A percentile compares a stretch with the other conserved stretches of the same genome.
These are phyloP conservation scores for Panicum hallii DNA, from an alignment of 202 grass and related monocot species.

Conservation along the genomic window DNA sequence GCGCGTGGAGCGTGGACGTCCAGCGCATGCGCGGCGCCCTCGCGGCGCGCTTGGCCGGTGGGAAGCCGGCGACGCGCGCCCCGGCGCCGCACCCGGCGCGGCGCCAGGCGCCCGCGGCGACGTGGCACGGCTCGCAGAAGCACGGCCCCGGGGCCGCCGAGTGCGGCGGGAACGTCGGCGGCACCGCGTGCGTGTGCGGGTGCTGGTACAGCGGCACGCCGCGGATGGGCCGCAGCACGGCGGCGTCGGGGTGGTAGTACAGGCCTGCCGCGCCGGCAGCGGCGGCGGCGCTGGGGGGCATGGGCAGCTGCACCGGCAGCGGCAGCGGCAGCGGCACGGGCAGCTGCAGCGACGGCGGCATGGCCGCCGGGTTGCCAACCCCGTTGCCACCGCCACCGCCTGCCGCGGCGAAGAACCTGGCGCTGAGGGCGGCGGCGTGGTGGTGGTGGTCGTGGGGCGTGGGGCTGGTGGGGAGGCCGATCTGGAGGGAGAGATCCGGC, in stretches of 20 bases:
- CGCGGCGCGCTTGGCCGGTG: constrained; percentile 57
- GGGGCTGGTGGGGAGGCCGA: constrained; percentile 60
- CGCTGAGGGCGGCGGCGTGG: constrained; percentile 32
- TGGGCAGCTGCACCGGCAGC: constrained; percentile 27
- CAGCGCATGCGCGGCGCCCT: constrained; percentile 92
- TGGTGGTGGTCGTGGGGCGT: constrained; percentile 39
- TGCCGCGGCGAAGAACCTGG: constrained; percentile 50
- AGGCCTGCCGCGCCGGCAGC: not conserved
- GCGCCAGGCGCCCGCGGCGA: constrained; percentile 16
- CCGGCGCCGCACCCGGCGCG: constrained; percentile 19
- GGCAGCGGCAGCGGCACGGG: constrained; percentile 19
- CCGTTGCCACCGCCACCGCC: not conserved
- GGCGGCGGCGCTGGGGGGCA: not conserved
- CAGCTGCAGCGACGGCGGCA: constrained; percentile 24
- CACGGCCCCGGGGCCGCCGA: constrained; percentile 9
- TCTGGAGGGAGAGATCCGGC: constrained; percentile 75
- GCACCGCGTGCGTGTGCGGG: constrained; percentile 14
- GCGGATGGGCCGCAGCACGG: constrained; percentile 53
- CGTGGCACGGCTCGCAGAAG: constrained; percentile 48
- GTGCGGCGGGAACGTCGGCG: constrained; percentile 31
- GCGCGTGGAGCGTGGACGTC: constrained; percentile 87
- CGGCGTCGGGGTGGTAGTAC: constrained; percentile 42
- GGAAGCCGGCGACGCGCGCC: constrained; percentile 25
- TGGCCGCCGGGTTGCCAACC: not conserved
- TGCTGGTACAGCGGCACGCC: constrained; percentile 72